Evolutionary conservation across 2,329 filamentous ascomycete genomes (phyloP).

Genomic region (Pezicula carpinea): DNA sequence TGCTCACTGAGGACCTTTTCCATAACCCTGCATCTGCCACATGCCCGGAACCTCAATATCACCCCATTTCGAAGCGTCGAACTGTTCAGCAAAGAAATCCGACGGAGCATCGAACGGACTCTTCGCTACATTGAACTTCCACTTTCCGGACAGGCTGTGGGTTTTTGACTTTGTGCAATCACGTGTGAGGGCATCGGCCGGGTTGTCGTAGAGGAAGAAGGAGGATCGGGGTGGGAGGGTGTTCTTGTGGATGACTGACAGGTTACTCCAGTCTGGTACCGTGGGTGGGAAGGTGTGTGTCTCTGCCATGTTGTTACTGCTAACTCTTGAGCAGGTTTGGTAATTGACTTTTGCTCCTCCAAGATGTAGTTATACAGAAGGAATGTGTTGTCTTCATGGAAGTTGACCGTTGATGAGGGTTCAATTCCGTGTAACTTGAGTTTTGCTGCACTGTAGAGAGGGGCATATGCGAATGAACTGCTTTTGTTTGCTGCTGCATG

Average conservation of each 20-base stretch:
- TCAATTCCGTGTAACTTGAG: no score
- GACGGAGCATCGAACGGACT: constrained; percentile 23
- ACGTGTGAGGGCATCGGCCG: constrained; percentile 42
- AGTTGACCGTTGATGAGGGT: no score
- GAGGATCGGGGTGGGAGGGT: constrained; percentile 52
- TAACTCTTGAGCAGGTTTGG: no score
- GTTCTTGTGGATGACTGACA: constrained; percentile 54
- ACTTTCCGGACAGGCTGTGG: constrained; percentile 24
- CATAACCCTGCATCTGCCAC: constrained; percentile 53
- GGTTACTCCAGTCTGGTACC: constrained; percentile 57
- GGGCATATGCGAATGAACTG: no score
- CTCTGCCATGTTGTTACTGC: constrained; percentile 7
- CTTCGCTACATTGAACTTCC: constrained; percentile 23
- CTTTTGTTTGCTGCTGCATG: no score
- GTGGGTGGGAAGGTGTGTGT: constrained; percentile 25
- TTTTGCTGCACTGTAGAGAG: no score
- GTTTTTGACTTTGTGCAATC: constrained; percentile 36
- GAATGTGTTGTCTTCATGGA: no score
- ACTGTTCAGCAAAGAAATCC: constrained; percentile 14
- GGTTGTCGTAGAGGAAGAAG: constrained; percentile 48
- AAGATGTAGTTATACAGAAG: no score
- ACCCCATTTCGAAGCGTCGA: constrained; percentile 35
- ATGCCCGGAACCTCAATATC: constrained; percentile 47
- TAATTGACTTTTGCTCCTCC: no score
- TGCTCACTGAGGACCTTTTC: constrained; percentile 37